These are phyloP conservation scores for Metschnikowia cubensis DNA, from an alignment of 805 yeast genomes.

Conservation along the genomic window DNA sequence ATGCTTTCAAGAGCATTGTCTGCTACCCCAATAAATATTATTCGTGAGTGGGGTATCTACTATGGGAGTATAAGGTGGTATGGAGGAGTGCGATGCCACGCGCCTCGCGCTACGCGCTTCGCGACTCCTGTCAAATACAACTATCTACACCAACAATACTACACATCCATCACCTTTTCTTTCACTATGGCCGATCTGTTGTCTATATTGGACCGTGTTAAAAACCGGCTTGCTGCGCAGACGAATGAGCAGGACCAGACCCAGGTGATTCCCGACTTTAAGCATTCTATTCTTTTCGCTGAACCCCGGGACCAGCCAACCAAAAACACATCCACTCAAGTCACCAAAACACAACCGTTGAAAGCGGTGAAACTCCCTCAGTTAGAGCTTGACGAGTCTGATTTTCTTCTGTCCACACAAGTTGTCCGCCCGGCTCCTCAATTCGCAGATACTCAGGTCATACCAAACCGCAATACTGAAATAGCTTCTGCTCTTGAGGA, in stretches of 20 bases:
- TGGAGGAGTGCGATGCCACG: not conserved
- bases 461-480: not conserved
- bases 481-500: not conserved
- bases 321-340: not conserved
- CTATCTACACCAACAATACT: not conserved
- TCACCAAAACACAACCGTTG: not conserved
- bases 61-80: too few species aligned
- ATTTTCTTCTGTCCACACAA: slow-evolving; percentile 11
- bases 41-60: too few species aligned
- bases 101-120: not conserved
- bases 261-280: slow-evolving; percentile 16
- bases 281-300: slow-evolving; percentile 13
- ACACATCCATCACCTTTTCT: not conserved
- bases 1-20: too few species aligned
- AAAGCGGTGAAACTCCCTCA: slow-evolving; percentile 28
- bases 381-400: slow-evolving; percentile 21
- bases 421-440: not conserved
- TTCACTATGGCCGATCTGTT: not conserved
- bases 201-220: slow-evolving; percentile 25
- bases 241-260: slow-evolving; percentile 1
- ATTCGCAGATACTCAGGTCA: slow-evolving; percentile 7
- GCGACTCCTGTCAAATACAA: not conserved
- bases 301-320: slow-evolving; percentile 1
- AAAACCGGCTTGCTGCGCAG: slow-evolving; percentile 17
- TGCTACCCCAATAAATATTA: too few species aligned